These are phyloP conservation scores for Trichoderma atroviride DNA, from an alignment of 2,329 filamentous ascomycete species.

Conservation along the genomic window DNA sequence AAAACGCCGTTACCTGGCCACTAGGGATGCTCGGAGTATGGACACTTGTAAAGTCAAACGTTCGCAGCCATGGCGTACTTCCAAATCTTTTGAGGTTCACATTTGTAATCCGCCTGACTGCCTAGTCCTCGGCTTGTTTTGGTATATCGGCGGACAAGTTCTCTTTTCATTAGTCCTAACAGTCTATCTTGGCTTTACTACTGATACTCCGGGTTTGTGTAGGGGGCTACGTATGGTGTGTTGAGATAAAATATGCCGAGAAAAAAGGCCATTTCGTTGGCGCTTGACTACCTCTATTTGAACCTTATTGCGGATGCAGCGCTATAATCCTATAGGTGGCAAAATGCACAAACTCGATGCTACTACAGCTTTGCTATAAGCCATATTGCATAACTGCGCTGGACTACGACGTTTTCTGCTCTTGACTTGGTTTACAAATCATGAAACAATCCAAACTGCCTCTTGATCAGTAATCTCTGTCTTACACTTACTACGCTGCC, in stretches of 20 bases:
- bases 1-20: not conserved
- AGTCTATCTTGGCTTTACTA: not conserved
- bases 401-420: not conserved
- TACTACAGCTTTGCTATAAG: not conserved
- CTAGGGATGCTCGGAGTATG: not conserved
- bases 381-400: not conserved
- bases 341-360: not conserved
- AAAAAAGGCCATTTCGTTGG: not conserved
- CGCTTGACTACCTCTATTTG: not conserved
- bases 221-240: not conserved
- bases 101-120: not conserved
- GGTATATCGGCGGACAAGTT: not conserved
- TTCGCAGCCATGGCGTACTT: not conserved
- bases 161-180: not conserved
- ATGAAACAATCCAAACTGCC: not conserved
- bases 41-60: not conserved
- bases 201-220: not conserved
- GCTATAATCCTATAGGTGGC: not conserved
- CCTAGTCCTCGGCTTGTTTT: not conserved
- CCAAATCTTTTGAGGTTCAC: not conserved
- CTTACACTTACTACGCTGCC: not conserved
- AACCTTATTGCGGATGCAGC: not conserved
- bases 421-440: not conserved
- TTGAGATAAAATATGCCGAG: not conserved
- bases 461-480: conserved; percentile 4